phyloP scores from a whole-genome alignment of 2,329 filamentous ascomycete genomes.

The Alternaria rosae region DNA sequence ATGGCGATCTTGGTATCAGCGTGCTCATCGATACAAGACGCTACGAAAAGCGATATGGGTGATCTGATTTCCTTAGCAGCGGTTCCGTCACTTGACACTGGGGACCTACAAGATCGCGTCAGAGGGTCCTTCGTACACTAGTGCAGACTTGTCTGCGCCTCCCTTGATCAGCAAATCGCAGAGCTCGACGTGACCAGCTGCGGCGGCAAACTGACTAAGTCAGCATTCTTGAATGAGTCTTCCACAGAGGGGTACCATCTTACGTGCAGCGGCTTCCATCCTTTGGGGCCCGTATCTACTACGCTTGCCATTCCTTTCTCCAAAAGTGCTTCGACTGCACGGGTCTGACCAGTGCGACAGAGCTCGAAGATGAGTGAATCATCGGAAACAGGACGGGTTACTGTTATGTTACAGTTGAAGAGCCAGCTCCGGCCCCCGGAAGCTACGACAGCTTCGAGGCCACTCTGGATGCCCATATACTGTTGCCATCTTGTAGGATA shows the following conservation, averaged over 20 bases:
- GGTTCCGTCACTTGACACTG: neutral
- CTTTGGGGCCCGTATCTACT: conserved; percentile 15
- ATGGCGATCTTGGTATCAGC: conserved; percentile 21
- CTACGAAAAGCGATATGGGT: conserved; percentile 19
- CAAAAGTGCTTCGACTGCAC: conserved; percentile 18
- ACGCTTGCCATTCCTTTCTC: conserved; percentile 17
- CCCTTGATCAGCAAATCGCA: conserved; percentile 17
- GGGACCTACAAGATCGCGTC: conserved; percentile 6
- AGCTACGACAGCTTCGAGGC: conserved; percentile 18
- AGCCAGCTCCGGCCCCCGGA: conserved; percentile 13
- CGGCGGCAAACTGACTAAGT: conserved; percentile 17
- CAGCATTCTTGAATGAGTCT: neutral
- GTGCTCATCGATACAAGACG: conserved; percentile 2
- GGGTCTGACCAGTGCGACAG: conserved; percentile 15
- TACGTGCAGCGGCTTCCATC: neutral
- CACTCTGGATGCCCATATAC: conserved; percentile 7
- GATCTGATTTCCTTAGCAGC: conserved; percentile 7
- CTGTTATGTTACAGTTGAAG: conserved; percentile 17
- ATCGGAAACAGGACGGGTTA: conserved; percentile 10
- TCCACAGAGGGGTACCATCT: neutral
- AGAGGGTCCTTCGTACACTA: conserved; percentile 22
- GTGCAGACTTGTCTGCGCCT: conserved; percentile 22
- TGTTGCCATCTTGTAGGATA: conserved; percentile 12
- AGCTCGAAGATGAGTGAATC: conserved; percentile 23
- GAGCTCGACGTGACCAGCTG: conserved; percentile 15